Conservation (phyloP, 2,329 filamentous ascomycete genomes). For the Beauveria scarabaeidicola region DNA sequence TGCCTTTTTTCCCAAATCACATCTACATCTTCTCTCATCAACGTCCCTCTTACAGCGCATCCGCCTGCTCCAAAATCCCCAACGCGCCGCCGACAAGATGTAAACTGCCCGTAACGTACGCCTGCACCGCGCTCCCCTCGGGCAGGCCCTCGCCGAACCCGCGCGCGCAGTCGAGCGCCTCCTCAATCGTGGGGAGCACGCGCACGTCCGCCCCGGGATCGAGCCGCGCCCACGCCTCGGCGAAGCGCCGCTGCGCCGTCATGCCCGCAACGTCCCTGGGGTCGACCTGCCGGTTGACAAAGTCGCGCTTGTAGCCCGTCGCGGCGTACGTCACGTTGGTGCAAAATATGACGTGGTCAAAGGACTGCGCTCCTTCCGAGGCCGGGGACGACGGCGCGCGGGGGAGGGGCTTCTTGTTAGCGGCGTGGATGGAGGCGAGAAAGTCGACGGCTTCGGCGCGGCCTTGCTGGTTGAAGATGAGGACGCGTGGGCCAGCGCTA, state of each 20-base stretch:
- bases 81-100: slow-evolving; percentile 52
- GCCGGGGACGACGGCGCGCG: slow-evolving; percentile 15
- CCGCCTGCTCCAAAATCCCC: slow-evolving; percentile 38
- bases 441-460: slow-evolving; percentile 46
- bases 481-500: slow-evolving; percentile 34
- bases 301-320: slow-evolving; percentile 46
- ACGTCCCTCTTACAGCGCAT: slow-evolving; percentile 28
- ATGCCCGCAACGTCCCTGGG: slow-evolving; percentile 42
- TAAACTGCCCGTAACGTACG: slow-evolving; percentile 53
- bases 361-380: slow-evolving; percentile 28
- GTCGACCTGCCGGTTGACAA: slow-evolving; percentile 47
- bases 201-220: slow-evolving; percentile 38
- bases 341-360: slow-evolving; percentile 74
- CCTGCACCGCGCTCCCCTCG: slow-evolving; percentile 32
- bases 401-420: slow-evolving; percentile 20
- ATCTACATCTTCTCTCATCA: neutral
- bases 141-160: slow-evolving; percentile 22
- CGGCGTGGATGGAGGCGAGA: slow-evolving; percentile 36
- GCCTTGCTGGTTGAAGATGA: slow-evolving; percentile 87
- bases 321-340: slow-evolving; percentile 57
- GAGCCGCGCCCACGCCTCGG: slow-evolving; percentile 39
- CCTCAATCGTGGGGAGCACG: slow-evolving; percentile 45
- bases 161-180: slow-evolving; percentile 42
- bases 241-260: slow-evolving; percentile 44
- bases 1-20: neutral